Evolutionary conservation across 2,329 filamentous ascomycete genomes (phyloP).

Genomic region (Fusarium chuoi): DNA sequence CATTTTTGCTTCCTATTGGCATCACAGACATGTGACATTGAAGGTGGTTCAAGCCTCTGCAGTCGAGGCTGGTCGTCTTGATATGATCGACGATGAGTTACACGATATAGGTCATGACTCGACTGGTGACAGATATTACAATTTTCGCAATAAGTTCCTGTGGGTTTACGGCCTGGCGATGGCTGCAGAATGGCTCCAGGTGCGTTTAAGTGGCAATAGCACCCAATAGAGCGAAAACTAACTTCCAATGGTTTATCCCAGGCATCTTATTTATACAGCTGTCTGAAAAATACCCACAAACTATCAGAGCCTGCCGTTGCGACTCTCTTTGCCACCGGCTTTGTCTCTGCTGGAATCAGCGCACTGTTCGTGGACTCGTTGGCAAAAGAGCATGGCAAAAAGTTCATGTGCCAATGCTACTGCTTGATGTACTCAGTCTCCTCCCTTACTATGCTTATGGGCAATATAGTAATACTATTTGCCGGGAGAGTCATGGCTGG

Average conservation of each 20-base stretch:
- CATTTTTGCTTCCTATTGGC: neutral
- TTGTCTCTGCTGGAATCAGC: neutral
- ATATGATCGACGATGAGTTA: neutral
- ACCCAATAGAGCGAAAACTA: accelerated
- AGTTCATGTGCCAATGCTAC: neutral
- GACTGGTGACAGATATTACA: neutral
- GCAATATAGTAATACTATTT: accelerated
- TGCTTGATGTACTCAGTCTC: neutral
- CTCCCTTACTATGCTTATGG: neutral
- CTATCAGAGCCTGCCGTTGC: neutral
- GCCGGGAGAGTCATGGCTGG: neutral
- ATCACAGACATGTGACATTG: neutral
- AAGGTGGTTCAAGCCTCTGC: neutral
- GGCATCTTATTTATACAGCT: neutral
- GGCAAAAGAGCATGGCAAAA: neutral
- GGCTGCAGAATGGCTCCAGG: neutral
- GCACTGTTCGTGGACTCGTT: neutral
- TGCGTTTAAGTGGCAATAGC: neutral
- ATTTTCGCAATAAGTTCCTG: neutral
- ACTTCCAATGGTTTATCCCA: accelerated
- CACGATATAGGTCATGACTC: neutral
- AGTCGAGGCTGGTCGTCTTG: neutral
- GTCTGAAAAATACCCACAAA: neutral
- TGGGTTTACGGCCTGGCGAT: neutral
- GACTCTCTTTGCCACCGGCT: neutral